phyloP scores from a whole-genome alignment of 1,139 yeast genomes.

The Lodderomyces parapsilosis region DNA sequence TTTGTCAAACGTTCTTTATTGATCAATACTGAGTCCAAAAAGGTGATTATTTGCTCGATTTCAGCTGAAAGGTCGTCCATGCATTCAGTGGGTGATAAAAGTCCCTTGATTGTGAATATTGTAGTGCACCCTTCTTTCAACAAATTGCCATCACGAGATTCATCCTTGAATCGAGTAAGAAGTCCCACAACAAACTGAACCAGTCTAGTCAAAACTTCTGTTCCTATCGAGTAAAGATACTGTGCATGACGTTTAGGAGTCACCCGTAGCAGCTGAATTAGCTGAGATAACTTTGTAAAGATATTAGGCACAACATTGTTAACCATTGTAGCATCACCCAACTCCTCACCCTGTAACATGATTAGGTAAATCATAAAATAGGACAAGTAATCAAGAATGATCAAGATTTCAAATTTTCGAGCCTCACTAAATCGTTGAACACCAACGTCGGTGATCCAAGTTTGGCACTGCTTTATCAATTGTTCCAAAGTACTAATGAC shows the following conservation, averaged over 20 bases:
- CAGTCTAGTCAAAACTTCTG: constrained; percentile 32
- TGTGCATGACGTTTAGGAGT: constrained; percentile 16
- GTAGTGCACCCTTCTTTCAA: constrained; percentile 5
- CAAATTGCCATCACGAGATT: constrained; percentile 6
- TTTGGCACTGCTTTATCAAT: constrained; percentile 22
- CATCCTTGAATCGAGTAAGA: constrained; percentile 27
- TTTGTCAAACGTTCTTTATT: constrained; percentile 26
- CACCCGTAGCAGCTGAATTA: constrained; percentile 17
- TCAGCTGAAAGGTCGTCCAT: constrained; percentile 2
- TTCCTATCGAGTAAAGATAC: constrained; percentile 27
- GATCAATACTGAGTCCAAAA: constrained; percentile 7
- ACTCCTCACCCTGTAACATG: constrained; percentile 38
- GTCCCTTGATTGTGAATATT: neutral
- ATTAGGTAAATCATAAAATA: constrained; percentile 31
- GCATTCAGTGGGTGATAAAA: constrained; percentile 2
- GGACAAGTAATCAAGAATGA: constrained; percentile 30
- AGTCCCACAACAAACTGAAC: constrained; percentile 40
- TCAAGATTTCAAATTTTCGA: constrained; percentile 26
- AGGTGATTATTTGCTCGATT: constrained; percentile 4
- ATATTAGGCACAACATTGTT: constrained; percentile 23
- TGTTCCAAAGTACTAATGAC: constrained; percentile 24
- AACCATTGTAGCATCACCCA: constrained; percentile 19
- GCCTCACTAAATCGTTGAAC: constrained; percentile 17
- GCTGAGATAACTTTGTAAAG: constrained; percentile 19
- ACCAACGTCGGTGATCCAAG: constrained; percentile 25